Evolutionary conservation across 306 rosid genomes (phyloP), one percentile per base, ranked within the genome.

Genomic region (Sesbania bispinosa): DNA sequence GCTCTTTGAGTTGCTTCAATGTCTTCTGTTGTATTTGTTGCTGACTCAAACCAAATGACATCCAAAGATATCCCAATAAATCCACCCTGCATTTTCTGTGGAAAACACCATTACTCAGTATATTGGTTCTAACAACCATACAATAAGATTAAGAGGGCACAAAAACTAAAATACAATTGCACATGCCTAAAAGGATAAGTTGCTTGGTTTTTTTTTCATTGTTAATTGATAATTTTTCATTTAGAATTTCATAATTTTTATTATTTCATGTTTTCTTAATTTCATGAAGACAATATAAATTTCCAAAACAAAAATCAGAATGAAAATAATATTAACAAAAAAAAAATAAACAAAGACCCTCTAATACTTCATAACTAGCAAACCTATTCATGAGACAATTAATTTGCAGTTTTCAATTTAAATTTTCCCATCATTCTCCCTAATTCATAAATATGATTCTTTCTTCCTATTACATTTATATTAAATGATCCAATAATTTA

Each of bases 11-110:
- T 53, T 24, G 97, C 99, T 39, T 85, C 83, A 72, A 83, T 83
- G 72, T 91, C 89, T 24, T 82, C 79, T 45, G 78, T 76, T 24
- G 86, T 63, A 80, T 91, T 91, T 62, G 89, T 76, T 76, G 13
- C 82, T 21, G 97, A 82, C 64, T 70, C 89, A 62, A 43, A 90
- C 98, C 97, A 94, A 6, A 88, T 89, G 65, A 86, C 97, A 80
- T 91, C 92, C 39, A 87, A 83, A 39, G 97, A 84, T 45, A 86
- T 78, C 50, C 99, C 97, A 26, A 94, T 43, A 38, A 75, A 82
- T 78, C 99, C 97, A 42, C 67, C 47, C 53, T 91, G 99, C 38
- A 7, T 54, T 9, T 62, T 13, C 97, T 94, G 78, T 76, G 42
- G 8, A 77, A 62, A 18, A 33, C 26, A 20, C 60, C 46, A 18